Evolutionary conservation across 108 stramenopile species (phyloP), one percentile per base, ranked within the genome.

Genomic region (Skeletonema potamos): DNA sequence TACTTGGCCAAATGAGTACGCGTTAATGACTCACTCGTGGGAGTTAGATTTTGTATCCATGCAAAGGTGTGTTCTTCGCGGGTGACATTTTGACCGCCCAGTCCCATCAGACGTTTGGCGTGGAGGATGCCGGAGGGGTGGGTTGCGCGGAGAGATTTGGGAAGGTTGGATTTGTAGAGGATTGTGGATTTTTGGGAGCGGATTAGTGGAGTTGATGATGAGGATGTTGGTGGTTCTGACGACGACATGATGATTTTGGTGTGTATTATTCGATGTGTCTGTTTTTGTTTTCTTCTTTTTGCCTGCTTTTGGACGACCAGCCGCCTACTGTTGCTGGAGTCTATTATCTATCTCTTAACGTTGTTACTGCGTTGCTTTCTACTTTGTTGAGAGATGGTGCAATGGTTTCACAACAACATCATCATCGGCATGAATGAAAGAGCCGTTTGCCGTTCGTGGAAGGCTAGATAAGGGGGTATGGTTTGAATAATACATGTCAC

Each of bases 1-100:
- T 62, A 61, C 3, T 33, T 18, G 9, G 37, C 70, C n/a, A 70
- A 43, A 36, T 46, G 43, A 9, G 24, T 20, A 7, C 17, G 27
- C 3, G 6, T 6, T 3, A 46, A 20, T 20, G 18, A 24, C 15
- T 66, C 28, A 2, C 33, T n/a, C 48, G 32, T 32, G 0, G 48
- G 2, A 30, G 27, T 37, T 4, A 58, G 48, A 33, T 44, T 61
- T 39, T 57, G 34, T 15, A 70, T 27, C 70, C 70, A 70, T 0
- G 59, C 70, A 51, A 32, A 70, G 48, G 70, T 37, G 8, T 70
- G 70, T 13, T 70, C 70, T 34, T 70, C 70, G 4, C 70, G 44
- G 10, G 15, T 18, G 12, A 9, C 18, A 6, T 11, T 30, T 11
- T 15, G n/a, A 9, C 32, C 44, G 29, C 12, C 32, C 20, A n/a